phyloP scores from a whole-genome alignment of 2,329 filamentous ascomycete species.

The Paracoccidioides lutzii region DNA sequence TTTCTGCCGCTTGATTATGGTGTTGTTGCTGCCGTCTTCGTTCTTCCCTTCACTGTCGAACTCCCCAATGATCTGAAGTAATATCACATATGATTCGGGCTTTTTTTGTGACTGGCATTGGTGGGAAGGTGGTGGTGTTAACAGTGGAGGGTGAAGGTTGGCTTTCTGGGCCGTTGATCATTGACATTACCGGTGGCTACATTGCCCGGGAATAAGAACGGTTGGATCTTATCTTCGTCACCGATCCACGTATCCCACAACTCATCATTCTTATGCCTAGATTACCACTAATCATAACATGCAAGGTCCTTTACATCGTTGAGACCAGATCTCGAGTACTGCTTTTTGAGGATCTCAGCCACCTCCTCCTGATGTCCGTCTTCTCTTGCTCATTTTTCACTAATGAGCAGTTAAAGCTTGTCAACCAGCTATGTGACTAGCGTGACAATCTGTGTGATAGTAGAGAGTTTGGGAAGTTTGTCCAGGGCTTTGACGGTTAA shows the following conservation, averaged over 20 bases:
- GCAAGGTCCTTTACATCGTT: not conserved
- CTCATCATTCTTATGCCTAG: not conserved
- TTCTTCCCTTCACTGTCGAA: not conserved
- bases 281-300: constrained; percentile 1
- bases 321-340: constrained; percentile 2
- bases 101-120: not conserved
- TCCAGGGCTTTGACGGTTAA: constrained; percentile 4
- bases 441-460: not conserved
- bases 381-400: not conserved
- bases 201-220: not conserved
- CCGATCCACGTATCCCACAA: constrained; percentile 1
- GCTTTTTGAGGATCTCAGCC: not conserved
- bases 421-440: not conserved
- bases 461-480: not conserved
- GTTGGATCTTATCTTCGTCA: not conserved
- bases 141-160: not conserved
- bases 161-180: not conserved
- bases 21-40: not conserved
- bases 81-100: constrained; percentile 4
- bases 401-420: constrained; percentile 1
- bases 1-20: not conserved
- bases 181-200: not conserved
- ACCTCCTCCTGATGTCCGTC: not conserved
- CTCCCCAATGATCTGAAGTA: constrained; percentile 4
- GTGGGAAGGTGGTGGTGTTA: not conserved